Conservation (phyloP, 176 grass and related monocot species). For the Zea luxurians region DNA sequence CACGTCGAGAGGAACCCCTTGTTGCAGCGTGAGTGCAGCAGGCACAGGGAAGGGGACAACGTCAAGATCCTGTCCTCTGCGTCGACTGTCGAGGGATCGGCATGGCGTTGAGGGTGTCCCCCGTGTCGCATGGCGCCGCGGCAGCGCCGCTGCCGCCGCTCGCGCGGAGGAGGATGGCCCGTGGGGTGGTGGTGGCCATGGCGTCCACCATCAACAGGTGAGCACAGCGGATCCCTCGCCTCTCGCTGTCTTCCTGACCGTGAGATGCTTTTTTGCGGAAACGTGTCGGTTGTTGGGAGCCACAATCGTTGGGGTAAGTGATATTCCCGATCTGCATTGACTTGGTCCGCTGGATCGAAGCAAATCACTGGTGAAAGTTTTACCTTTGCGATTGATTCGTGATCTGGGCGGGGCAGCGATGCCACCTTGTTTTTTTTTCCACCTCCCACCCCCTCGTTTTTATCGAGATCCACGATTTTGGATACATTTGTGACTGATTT, state of each 20-base stretch:
- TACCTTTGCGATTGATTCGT: slow-evolving; percentile 15
- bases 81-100: background rate
- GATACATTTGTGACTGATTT: background rate
- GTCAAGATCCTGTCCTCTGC: slow-evolving; percentile 33
- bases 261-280: background rate
- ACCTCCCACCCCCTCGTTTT: background rate
- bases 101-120: slow-evolving; percentile 49
- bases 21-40: background rate
- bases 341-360: slow-evolving; percentile 2
- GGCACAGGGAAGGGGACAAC: background rate
- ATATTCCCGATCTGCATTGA: slow-evolving; percentile 34
- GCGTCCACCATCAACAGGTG: slow-evolving; percentile 60
- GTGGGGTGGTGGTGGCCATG: slow-evolving; percentile 49
- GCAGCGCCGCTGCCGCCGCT: slow-evolving; percentile 26
- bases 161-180: slow-evolving; percentile 31
- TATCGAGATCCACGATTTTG: slow-evolving; percentile 28
- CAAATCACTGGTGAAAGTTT: slow-evolving; percentile 1
- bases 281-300: background rate
- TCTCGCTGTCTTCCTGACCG: background rate
- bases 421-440: background rate
- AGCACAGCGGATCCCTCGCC: slow-evolving; percentile 9
- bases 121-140: slow-evolving; percentile 25
- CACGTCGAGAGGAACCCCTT: background rate
- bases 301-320: slow-evolving; percentile 18
- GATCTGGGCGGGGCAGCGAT: background rate